Conservation (phyloP, 257 asterid species). For the Solanum chmielewskii region DNA sequence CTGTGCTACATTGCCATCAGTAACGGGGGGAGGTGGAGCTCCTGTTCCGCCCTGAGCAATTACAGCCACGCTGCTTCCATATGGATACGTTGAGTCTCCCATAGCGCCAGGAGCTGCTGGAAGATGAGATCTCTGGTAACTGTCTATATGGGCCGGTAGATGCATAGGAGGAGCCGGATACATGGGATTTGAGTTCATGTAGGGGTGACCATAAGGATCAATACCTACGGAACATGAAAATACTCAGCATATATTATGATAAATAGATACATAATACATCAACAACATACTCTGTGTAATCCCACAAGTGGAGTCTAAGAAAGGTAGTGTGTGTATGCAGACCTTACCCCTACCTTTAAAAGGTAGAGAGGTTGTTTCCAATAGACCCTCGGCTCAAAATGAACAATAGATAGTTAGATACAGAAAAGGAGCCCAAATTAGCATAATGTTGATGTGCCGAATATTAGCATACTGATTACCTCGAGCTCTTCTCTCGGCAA, state of each 20-base stretch:
- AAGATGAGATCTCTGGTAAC: conserved; percentile 13
- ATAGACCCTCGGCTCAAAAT: not conserved
- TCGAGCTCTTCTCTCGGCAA: conserved; percentile 41
- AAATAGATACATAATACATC: not conserved
- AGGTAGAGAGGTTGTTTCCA: not conserved
- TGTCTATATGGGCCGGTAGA: conserved; percentile 15
- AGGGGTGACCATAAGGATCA: conserved; percentile 6
- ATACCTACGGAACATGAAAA: conserved; percentile 26
- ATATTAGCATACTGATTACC: conserved; percentile 28
- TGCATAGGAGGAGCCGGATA: conserved; percentile 22
- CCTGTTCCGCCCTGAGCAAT: conserved; percentile 10
- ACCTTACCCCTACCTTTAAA: not conserved
- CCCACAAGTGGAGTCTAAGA: not conserved
- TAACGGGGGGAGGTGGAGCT: not conserved
- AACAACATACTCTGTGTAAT: too few species aligned
- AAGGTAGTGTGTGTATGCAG: not conserved
- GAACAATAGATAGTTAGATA: not conserved
- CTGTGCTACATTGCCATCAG: conserved; percentile 15
- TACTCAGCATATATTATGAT: not conserved
- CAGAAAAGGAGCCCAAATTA: not conserved
- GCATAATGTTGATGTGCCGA: not conserved
- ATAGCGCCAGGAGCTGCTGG: conserved; percentile 13
- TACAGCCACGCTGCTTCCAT: conserved; percentile 14
- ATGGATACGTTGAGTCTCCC: conserved; percentile 22
- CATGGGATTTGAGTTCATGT: conserved; percentile 17